These are phyloP conservation scores for Vitis rupestris DNA, from an alignment of 164 flowering plant genomes.

Conservation along the genomic window DNA sequence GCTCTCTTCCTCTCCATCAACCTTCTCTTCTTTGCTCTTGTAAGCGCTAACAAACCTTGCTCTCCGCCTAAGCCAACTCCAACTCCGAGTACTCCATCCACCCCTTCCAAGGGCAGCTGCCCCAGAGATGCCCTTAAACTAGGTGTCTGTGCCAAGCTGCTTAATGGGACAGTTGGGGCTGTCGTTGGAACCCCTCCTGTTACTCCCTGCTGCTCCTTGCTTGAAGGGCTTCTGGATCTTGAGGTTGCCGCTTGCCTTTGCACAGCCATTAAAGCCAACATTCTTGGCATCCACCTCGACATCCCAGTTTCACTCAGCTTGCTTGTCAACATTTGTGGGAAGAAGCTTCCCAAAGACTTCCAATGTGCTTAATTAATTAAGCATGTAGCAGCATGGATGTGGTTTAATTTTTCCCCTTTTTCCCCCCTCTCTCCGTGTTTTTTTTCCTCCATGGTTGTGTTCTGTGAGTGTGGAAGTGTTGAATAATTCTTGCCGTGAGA, in stretches of 20 bases:
- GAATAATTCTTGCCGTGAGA: too few species aligned
- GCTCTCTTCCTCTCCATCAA: conserved; percentile 29
- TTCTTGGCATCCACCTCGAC: conserved; percentile 42
- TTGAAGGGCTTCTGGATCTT: conserved; percentile 41
- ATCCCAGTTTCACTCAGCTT: conserved; percentile 39
- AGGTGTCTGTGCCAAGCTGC: conserved; percentile 40
- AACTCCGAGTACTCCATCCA: conserved; percentile 19
- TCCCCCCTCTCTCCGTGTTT: too few species aligned
- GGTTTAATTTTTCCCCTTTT: too few species aligned
- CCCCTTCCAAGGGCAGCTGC: conserved; percentile 18
- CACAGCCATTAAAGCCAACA: conserved; percentile 45
- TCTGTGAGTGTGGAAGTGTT: too few species aligned
- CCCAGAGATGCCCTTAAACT: conserved; percentile 45
- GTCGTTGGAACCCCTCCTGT: conserved; percentile 36
- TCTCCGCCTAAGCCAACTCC: conserved; percentile 27
- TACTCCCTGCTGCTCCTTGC: conserved; percentile 31
- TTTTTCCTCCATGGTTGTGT: too few species aligned
- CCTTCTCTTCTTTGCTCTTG: conserved; percentile 31
- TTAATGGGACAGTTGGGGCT: conserved; percentile 23
- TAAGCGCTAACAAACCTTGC: conserved; percentile 32
- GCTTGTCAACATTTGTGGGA: conserved; percentile 36
- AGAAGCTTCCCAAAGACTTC: conserved; percentile 35
- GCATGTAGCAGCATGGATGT: too few species aligned
- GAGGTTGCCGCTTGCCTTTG: conserved; percentile 49
- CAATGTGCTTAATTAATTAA: conserved; percentile 25